Evolutionary conservation across 345 rosid genomes (phyloP).

Genomic region (Atalantia buxifolia): DNA sequence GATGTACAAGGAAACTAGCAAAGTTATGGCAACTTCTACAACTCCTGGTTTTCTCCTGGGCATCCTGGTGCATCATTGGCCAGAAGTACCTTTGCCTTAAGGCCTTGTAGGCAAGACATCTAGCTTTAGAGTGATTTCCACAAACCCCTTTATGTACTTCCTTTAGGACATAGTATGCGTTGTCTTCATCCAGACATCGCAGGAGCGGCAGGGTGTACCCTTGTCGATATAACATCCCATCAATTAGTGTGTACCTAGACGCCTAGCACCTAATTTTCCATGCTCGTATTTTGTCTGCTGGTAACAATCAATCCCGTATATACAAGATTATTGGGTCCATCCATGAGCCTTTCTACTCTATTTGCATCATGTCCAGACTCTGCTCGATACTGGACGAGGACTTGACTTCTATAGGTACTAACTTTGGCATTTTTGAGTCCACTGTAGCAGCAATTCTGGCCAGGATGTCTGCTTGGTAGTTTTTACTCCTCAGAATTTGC

Average conservation of each 20-base stretch:
- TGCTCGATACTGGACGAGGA: rapidly evolving
- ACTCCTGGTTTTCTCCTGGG: too few relatives aligned
- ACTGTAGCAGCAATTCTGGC: rapidly evolving
- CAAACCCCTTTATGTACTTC: rapidly evolving
- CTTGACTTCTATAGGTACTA: too few relatives aligned
- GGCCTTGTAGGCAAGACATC: too few relatives aligned
- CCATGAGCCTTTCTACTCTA: too few relatives aligned
- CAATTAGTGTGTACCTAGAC: rapidly evolving
- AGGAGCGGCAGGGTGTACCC: rapidly evolving
- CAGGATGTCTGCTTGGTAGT: too few relatives aligned
- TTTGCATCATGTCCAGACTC: rapidly evolving
- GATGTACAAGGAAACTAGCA: too few relatives aligned
- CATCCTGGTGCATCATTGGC: too few relatives aligned
- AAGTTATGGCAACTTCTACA: too few relatives aligned
- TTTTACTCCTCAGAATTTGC: too few relatives aligned
- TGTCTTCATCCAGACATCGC: rapidly evolving
- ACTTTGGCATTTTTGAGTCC: too few relatives aligned
- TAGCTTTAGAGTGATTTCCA: rapidly evolving
- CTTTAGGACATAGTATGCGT: rapidly evolving
- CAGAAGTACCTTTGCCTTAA: too few relatives aligned
- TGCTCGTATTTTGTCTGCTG: rapidly evolving
- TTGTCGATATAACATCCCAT: rapidly evolving
- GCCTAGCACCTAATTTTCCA: rapidly evolving
- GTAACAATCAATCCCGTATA: rapidly evolving
- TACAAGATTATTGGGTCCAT: too few relatives aligned